Evolutionary conservation across 495 filamentous ascomycete species (phyloP).

Genomic region (Lepidopterella palustris): DNA sequence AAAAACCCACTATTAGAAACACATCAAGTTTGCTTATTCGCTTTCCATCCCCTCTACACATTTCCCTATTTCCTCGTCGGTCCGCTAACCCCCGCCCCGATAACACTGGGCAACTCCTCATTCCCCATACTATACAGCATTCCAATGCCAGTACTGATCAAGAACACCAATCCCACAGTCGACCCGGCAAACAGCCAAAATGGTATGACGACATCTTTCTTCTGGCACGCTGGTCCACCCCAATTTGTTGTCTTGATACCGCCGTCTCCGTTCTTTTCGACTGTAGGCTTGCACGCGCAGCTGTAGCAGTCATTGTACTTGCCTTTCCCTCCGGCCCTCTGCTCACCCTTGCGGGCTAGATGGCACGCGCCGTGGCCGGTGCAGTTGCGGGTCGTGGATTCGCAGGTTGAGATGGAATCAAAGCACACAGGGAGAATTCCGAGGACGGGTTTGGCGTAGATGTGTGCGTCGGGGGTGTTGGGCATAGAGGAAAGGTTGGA

Average conservation of each 20-base stretch:
- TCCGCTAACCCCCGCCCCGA: conserved; percentile 32
- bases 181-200: conserved; percentile 81
- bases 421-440: conserved; percentile 28
- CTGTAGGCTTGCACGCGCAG: conserved; percentile 60
- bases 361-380: conserved; percentile 22
- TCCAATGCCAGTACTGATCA: conserved; percentile 60
- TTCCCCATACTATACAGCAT: conserved; percentile 73
- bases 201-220: conserved; percentile 76
- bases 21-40: too few species aligned
- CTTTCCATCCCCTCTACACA: too few species aligned
- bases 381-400: conserved; percentile 20
- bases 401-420: conserved; percentile 8
- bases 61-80: conserved; percentile 25
- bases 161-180: conserved; percentile 54
- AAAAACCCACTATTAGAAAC: too few species aligned
- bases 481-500: conserved; percentile 1
- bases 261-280: conserved; percentile 42
- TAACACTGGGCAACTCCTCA: conserved; percentile 34
- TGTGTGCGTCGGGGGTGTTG: conserved; percentile 1
- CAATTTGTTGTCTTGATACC: conserved; percentile 51
- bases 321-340: conserved; percentile 5
- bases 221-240: conserved; percentile 84
- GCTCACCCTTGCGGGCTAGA: conserved; percentile 7
- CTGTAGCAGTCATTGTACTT: conserved; percentile 63
- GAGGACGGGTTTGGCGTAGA: conserved; percentile 9